phyloP scores from a whole-genome alignment of 2,329 filamentous ascomycete genomes.

The Myriosclerotinia scirpicola region DNA sequence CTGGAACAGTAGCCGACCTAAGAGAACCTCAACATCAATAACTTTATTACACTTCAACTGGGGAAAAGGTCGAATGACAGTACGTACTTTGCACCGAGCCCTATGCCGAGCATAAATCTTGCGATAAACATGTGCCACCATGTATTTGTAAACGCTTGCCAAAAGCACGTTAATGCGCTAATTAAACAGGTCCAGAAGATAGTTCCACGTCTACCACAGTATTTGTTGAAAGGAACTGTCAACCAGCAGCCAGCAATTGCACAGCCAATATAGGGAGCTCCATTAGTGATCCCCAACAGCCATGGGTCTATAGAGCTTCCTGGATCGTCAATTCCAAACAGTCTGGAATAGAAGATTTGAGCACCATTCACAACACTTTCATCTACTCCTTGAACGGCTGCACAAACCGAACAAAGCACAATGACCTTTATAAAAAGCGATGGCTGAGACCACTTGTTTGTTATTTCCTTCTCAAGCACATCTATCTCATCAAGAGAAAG shows the following conservation, averaged over 20 bases:
- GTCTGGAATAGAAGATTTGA: constrained; percentile 61
- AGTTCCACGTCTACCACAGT: constrained; percentile 68
- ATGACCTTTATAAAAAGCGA: constrained; percentile 52
- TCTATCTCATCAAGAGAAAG: constrained; percentile 59
- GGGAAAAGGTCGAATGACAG: too few relatives aligned
- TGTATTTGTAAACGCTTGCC: constrained; percentile 52
- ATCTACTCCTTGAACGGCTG: constrained; percentile 70
- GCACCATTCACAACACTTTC: constrained; percentile 70
- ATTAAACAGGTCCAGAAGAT: constrained; percentile 68
- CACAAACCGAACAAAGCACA: constrained; percentile 64
- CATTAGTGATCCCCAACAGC: constrained; percentile 63
- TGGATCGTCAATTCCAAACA: constrained; percentile 59
- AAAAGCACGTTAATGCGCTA: constrained; percentile 55
- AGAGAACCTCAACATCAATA: background rate
- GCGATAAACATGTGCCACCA: constrained; percentile 73
- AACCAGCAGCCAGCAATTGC: constrained; percentile 71
- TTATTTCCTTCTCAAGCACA: constrained; percentile 59
- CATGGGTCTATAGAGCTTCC: constrained; percentile 50
- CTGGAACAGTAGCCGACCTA: constrained; percentile 61
- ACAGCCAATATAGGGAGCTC: constrained; percentile 64
- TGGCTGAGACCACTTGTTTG: constrained; percentile 69
- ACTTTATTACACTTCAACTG: background rate
- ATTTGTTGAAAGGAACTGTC: constrained; percentile 69
- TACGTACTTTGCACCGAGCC: constrained; percentile 63
- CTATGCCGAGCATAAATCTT: constrained; percentile 67